Base-by-base conservation (phyloP, 495 filamentous ascomycete genomes). In the Hypoxylon cercidicola region DNA sequence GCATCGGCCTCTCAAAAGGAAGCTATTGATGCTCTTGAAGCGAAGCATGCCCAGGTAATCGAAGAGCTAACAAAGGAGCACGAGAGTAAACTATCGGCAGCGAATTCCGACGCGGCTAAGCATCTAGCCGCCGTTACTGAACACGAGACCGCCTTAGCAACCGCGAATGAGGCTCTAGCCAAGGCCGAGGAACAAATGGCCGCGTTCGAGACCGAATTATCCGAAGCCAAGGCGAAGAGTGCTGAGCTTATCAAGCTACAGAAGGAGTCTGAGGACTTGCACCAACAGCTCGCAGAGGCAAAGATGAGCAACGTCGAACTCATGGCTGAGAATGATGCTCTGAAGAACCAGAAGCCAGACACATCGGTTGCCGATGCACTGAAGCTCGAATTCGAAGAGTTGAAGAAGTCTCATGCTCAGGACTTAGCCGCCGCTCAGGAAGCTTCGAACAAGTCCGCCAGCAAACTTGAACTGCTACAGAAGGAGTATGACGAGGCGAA, bases 221-320 rank as follows among this genome's bases (percentile, higher is more conserved):
- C 63, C 1, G 62, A 73, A 41, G 34, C 44, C n/a, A 71, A 73
- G 67, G 71, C 67, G 21, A 73, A 75, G 16, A 66, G 60, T 16
- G 62, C 73, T 45, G 55, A 72, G 18, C 66, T 82, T 11, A 62
- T 59, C 25, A 77, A 79, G 61, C 47, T 72, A 3, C 72, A 84
- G 44, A 69, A 64, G 7, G 82, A 85, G 35, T 51, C 75, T 21
- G 79, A 82, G 46, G 67, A 72, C 6, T 64, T 85, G 41, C 75
- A 76, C 53, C 75, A 82, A 62, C 70, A 80, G 55, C 78, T 86
- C 15, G 82, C 82, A 2, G 69, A 77, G 39, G 81, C 84, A 57
- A 85, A 84, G 72, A 82, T 83, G 80, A 81, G 79, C 39, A 85
- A 83, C 43, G 79, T 83, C 21, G 77, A 77, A 39, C 79, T 83